A percentile compares a stretch with the other conserved stretches of the same genome.
These are phyloP conservation scores for Cucumis melo DNA, from an alignment of 306 rosid species.

Conservation along the genomic window DNA sequence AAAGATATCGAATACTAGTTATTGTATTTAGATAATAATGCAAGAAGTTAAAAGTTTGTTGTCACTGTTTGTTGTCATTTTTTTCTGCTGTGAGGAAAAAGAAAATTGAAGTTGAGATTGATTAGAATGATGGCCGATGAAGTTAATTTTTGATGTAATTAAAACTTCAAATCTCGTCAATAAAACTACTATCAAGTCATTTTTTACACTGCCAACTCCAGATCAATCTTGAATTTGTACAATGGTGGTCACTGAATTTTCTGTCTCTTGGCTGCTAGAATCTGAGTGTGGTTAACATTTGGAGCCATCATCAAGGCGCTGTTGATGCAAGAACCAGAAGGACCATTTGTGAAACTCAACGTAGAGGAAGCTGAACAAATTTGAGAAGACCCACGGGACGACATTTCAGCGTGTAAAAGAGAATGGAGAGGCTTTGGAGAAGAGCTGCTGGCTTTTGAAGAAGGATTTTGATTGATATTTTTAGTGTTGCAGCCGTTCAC, in stretches of 20 bases:
- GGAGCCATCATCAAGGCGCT: constrained; percentile 12
- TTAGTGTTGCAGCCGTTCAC: constrained; percentile 17
- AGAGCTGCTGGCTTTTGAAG: not conserved
- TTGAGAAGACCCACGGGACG: constrained; percentile 18
- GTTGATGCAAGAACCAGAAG: constrained; percentile 19
- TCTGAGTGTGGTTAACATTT: constrained; percentile 18
- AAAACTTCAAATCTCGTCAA: constrained; percentile 19
- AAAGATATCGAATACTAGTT: constrained; percentile 3
- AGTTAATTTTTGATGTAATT: constrained; percentile 13
- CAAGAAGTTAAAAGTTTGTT: not conserved
- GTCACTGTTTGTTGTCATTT: constrained; percentile 4
- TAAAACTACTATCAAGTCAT: constrained; percentile 24
- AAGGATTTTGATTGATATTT: not conserved
- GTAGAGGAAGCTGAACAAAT: constrained; percentile 40
- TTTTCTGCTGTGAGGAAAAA: not conserved
- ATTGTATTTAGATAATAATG: not conserved
- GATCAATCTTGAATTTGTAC: constrained; percentile 6
- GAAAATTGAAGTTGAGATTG: not conserved
- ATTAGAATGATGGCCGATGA: not conserved
- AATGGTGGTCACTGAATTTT: constrained; percentile 22
- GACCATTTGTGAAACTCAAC: constrained; percentile 27
- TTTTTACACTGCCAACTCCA: constrained; percentile 27
- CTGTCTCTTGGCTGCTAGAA: constrained; percentile 29
- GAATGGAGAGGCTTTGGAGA: constrained; percentile 10
- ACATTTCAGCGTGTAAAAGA: constrained; percentile 5